Percentiles rank a stretch among this genome's conserved stretches.
Conservation (phyloP, 371 early-diverging fungal species). For the Zychaea mexicana region DNA sequence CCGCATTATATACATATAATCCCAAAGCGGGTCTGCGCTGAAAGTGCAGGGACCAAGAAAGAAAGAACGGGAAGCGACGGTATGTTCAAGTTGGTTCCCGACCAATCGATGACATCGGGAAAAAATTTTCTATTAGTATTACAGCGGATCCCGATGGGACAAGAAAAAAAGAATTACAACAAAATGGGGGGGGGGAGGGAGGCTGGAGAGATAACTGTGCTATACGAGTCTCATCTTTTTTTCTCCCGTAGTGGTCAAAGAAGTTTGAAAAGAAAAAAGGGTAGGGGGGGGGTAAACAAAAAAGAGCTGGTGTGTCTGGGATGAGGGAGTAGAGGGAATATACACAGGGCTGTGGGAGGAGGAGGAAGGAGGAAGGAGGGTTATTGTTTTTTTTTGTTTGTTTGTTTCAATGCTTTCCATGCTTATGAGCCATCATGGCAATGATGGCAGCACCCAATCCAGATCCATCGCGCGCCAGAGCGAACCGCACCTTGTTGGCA, state of each 20-base stretch:
- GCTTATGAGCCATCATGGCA: constrained; percentile 46
- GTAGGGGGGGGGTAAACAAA: too few relatives aligned
- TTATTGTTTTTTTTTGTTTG: too few relatives aligned
- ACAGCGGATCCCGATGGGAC: not conserved
- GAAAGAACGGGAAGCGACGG: not conserved
- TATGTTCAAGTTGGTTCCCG: not conserved
- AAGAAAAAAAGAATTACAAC: too few relatives aligned
- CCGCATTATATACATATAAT: too few relatives aligned
- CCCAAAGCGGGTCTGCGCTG: too few relatives aligned
- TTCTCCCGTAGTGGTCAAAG: too few relatives aligned
- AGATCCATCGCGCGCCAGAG: constrained; percentile 46
- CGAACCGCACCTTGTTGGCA: constrained; percentile 38
- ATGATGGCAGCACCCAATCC: constrained; percentile 53
- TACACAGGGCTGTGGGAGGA: too few relatives aligned
- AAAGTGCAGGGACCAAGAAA: not conserved
- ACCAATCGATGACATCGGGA: constrained; percentile 3
- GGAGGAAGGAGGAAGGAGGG: too few relatives aligned
- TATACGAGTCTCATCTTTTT: too few relatives aligned
- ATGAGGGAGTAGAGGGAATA: too few relatives aligned
- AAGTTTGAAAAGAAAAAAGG: not conserved
- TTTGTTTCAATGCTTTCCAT: not conserved
- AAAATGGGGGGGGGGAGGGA: not conserved
- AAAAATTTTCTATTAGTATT: not conserved
- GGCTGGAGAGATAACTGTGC: too few relatives aligned
- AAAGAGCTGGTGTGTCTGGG: too few relatives aligned